phyloP scores from a whole-genome alignment of 2,329 filamentous ascomycete species.

The Fusarium xylarioides region DNA sequence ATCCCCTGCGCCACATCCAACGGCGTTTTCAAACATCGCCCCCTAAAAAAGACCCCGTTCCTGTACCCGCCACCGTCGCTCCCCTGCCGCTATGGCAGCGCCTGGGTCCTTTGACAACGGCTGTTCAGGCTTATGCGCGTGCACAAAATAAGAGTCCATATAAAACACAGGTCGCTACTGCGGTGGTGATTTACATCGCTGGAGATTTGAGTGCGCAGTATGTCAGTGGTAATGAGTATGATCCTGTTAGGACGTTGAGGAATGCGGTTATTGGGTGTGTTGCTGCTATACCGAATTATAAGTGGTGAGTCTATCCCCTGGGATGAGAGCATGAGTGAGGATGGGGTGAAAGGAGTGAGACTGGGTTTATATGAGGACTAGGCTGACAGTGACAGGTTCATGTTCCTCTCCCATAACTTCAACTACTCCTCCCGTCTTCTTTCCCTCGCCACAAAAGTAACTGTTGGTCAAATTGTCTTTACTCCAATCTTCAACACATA shows the following conservation, averaged over 20 bases:
- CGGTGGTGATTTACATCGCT: constrained; percentile 79
- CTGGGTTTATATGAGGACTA: no score
- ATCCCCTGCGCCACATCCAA: constrained; percentile 23
- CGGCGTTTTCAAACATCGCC: constrained; percentile 29
- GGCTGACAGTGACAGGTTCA: constrained; percentile 63
- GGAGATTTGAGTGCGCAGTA: constrained; percentile 82
- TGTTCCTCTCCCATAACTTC: constrained; percentile 82
- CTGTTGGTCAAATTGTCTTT: constrained; percentile 81
- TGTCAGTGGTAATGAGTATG: constrained; percentile 71
- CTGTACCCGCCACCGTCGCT: constrained; percentile 31
- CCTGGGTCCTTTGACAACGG: constrained; percentile 64
- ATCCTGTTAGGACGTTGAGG: constrained; percentile 73
- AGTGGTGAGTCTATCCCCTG: constrained; percentile 67
- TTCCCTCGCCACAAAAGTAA: constrained; percentile 79
- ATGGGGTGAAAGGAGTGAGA: background rate
- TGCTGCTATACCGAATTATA: constrained; percentile 79
- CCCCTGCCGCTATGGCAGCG: constrained; percentile 62
- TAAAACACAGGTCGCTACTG: constrained; percentile 79
- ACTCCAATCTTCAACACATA: constrained; percentile 85
- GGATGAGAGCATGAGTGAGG: background rate
- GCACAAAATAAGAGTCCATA: constrained; percentile 78
- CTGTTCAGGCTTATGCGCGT: constrained; percentile 69
- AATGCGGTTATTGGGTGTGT: constrained; percentile 78
- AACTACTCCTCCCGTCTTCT: constrained; percentile 80
- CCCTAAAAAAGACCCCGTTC: constrained; percentile 29